Evolutionary conservation across 2,329 filamentous ascomycete genomes (phyloP).

Genomic region (Fusarium staphyleae): DNA sequence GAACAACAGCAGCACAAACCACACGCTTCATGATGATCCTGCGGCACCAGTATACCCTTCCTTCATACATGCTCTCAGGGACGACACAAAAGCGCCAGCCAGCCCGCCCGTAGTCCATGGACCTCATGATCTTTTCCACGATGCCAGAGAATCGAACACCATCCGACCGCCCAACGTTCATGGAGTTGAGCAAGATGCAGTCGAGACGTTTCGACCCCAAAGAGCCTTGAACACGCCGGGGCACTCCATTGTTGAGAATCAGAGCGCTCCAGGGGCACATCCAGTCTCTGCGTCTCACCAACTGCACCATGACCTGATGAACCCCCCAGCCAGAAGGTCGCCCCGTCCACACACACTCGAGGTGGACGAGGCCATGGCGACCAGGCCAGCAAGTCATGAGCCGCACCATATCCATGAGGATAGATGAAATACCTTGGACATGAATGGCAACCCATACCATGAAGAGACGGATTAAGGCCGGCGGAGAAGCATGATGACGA

Average conservation of each 20-base stretch:
- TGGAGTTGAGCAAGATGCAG: conserved; percentile 15
- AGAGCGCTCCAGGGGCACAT: conserved; percentile 2
- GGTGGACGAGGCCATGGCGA: conserved; percentile 16
- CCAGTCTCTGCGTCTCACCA: conserved; percentile 18
- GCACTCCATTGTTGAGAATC: conserved; percentile 28
- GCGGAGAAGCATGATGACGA: not conserved
- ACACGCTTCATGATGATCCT: conserved; percentile 17
- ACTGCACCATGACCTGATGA: conserved; percentile 21
- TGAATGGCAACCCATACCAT: not conserved
- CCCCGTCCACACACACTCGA: conserved; percentile 25
- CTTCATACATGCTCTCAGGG: conserved; percentile 22
- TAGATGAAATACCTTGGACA: conserved; percentile 6
- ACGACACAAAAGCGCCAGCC: conserved; percentile 20
- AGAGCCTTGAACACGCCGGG: conserved; percentile 4
- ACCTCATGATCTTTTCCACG: conserved; percentile 19
- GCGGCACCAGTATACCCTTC: conserved; percentile 13
- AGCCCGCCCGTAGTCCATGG: conserved; percentile 19
- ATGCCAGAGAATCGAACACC: conserved; percentile 5
- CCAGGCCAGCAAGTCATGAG: not conserved
- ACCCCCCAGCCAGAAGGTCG: not conserved
- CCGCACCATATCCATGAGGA: conserved; percentile 32
- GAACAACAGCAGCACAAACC: not conserved
- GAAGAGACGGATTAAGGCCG: not conserved
- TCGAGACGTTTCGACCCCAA: conserved; percentile 11
- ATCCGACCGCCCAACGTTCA: conserved; percentile 5